Percentiles rank a stretch among this genome's conserved stretches.
phyloP scores from a whole-genome alignment of 2,329 filamentous ascomycete species.

The Fusarium sp. region DNA sequence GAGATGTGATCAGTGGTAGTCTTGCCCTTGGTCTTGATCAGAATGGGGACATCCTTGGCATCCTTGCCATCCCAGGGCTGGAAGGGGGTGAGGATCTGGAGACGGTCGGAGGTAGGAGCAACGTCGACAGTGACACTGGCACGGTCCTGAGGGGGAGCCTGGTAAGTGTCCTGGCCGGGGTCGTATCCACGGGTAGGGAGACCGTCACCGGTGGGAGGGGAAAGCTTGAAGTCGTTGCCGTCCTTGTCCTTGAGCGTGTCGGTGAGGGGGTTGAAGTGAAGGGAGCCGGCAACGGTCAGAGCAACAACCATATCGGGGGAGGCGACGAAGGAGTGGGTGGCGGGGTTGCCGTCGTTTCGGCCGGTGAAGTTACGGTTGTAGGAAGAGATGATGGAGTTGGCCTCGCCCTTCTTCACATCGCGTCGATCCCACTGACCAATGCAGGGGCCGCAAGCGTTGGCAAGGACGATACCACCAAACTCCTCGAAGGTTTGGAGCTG shows the following conservation, averaged over 20 bases:
- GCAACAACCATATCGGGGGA: constrained; percentile 91
- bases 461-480: constrained; percentile 88
- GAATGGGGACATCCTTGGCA: constrained; percentile 80
- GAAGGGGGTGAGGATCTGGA: constrained; percentile 91
- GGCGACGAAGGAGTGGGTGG: constrained; percentile 91
- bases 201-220: constrained; percentile 80
- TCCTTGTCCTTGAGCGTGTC: constrained; percentile 94
- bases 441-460: constrained; percentile 94
- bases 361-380: constrained; percentile 99
- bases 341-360: constrained; percentile 95
- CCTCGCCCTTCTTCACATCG: constrained; percentile 92
- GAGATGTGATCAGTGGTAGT: constrained; percentile 99
- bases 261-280: constrained; percentile 94
- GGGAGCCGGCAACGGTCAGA: constrained; percentile 80
- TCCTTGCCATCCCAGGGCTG: constrained; percentile 92
- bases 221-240: constrained; percentile 93
- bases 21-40: constrained; percentile 98
- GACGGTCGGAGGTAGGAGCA: constrained; percentile 88
- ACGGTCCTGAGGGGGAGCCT: constrained; percentile 88
- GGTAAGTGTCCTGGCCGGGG: constrained; percentile 91
- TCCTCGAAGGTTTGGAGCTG: constrained; percentile 86
- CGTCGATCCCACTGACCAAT: constrained; percentile 95
- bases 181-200: constrained; percentile 87
- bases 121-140: constrained; percentile 78
- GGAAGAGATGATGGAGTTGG: constrained; percentile 97